Percentiles rank a stretch among this genome's conserved stretches.
Conservation (phyloP, 2,329 filamentous ascomycete genomes). For the Colletotrichum karsti region DNA sequence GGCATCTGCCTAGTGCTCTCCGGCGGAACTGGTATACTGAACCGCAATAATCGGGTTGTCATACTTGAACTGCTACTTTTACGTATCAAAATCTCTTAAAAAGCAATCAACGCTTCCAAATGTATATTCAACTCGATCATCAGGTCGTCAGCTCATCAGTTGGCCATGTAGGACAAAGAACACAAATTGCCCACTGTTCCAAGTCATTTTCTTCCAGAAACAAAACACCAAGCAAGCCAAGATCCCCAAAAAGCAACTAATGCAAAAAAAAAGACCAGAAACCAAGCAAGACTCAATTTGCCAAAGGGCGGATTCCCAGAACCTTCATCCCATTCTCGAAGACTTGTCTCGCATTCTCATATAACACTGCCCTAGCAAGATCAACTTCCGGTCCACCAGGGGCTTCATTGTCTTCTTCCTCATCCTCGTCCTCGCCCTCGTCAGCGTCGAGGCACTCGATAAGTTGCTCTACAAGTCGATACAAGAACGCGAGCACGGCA, state of each 20-base stretch:
- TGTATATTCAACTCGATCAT: too few species aligned
- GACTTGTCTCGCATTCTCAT: slow-evolving; percentile 69
- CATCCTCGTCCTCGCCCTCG: too few species aligned
- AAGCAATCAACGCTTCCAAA: too few species aligned
- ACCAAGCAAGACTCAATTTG: neutral
- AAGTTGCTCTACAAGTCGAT: slow-evolving; percentile 14
- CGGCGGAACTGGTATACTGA: too few species aligned
- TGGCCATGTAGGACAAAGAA: neutral
- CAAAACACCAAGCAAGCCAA: neutral
- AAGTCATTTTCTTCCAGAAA: neutral
- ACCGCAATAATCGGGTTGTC: too few species aligned
- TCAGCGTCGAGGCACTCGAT: slow-evolving; percentile 11
- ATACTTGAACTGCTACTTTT: too few species aligned
- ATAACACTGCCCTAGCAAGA: slow-evolving; percentile 68
- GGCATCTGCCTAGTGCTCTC: too few species aligned
- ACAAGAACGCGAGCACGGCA: slow-evolving; percentile 70
- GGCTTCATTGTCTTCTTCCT: slow-evolving; percentile 8
- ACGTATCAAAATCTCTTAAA: too few species aligned
- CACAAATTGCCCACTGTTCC: neutral
- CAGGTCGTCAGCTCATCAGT: slow-evolving; percentile 8
- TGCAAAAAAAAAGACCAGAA: neutral
- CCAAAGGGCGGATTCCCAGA: slow-evolving; percentile 50
- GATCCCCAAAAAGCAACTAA: neutral
- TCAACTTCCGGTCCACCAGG: slow-evolving; percentile 56
- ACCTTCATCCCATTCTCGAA: slow-evolving; percentile 73